Base-by-base conservation (phyloP, 2,329 filamentous ascomycete genomes). In the Diplodia seriata region DNA sequence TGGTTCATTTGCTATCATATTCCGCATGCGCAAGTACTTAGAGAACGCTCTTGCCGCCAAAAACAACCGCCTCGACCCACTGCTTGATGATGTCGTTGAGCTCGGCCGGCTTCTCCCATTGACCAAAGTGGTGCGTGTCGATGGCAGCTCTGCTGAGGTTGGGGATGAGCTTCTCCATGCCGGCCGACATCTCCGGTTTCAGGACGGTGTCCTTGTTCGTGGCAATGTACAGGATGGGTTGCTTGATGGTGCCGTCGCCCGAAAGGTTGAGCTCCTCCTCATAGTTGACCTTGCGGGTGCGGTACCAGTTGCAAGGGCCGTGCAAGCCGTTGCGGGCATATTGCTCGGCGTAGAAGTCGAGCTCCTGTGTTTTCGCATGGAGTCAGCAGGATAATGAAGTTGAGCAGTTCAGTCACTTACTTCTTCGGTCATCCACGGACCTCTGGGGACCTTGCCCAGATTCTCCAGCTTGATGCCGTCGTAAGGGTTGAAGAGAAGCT, bases 291-390 rank as follows among this genome's bases (percentile, higher is more conserved):
- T 86, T 82, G 23, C 87, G 83, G 2, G 87, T 91, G 53, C 93
- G 89, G 81, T 99, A 99, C 92, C 93, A 97, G 80, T 94, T 95
- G n/a, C 59, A 63, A 29, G 93, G 92, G 0, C 93, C 93, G 71
- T 89, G 87, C 71, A 98, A 79, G 55, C 93, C 92, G 74, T 89
- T 86, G 51, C 86, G 85, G n/a, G 83, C 78, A 79, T 90, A 97
- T 80, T 93, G 85, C 36, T 86, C 80, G 20, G 87, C 87, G 78
- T 97, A 97, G 80, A 88, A 91, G 67, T 94, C 89, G 54, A 94
- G 78, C 79, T 94, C 91, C 75, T 82, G 18, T 3, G 2, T 70
- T 69, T 47, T 23, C 12, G 33, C 18, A 31, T 4, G 5, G 20
- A 62, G 33, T 55, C 33, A 65, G 38, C 53, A 2, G 18, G 15